Evolutionary conservation across 192 early-diverging fungal genomes (phyloP).

Genomic region (Kappamyces sp.): DNA sequence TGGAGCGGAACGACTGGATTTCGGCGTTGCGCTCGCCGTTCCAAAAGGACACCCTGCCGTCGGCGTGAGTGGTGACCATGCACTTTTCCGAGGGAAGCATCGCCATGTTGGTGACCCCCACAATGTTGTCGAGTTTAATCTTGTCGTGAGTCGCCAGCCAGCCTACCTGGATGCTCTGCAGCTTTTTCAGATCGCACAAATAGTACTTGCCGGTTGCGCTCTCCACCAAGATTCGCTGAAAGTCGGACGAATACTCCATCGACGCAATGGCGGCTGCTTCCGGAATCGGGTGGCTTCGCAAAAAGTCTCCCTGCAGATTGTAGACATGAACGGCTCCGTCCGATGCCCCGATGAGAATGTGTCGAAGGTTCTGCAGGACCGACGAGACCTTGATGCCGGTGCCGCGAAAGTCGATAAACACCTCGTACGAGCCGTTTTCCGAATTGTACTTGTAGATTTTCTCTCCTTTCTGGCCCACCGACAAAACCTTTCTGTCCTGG

Average conservation of each 20-base stretch:
- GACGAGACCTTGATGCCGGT: neutral
- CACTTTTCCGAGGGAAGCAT: constrained; percentile 19
- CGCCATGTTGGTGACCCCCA: constrained; percentile 12
- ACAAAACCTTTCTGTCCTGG: no score
- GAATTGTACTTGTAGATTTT: neutral
- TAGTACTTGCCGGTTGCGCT: constrained; percentile 18
- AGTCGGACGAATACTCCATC: constrained; percentile 39
- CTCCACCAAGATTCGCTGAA: constrained; percentile 21
- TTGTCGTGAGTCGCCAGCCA: no score
- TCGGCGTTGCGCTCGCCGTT: constrained; percentile 19
- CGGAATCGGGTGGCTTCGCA: constrained; percentile 12
- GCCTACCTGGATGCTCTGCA: no score
- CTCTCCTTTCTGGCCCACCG: no score
- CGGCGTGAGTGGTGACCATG: constrained; percentile 20
- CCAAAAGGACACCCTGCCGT: constrained; percentile 23
- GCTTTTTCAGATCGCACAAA: constrained; percentile 16
- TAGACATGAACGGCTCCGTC: constrained; percentile 34
- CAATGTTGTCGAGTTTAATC: constrained; percentile 4
- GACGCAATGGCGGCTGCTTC: constrained; percentile 15
- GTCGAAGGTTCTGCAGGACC: no score
- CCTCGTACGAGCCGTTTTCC: constrained; percentile 15
- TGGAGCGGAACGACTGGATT: neutral
- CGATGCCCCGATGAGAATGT: constrained; percentile 9
- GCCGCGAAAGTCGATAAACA: constrained; percentile 16
- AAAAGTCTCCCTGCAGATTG: constrained; percentile 16